Conservation (phyloP, 257 asterid genomes). For the Anisodus tanguticus region DNA sequence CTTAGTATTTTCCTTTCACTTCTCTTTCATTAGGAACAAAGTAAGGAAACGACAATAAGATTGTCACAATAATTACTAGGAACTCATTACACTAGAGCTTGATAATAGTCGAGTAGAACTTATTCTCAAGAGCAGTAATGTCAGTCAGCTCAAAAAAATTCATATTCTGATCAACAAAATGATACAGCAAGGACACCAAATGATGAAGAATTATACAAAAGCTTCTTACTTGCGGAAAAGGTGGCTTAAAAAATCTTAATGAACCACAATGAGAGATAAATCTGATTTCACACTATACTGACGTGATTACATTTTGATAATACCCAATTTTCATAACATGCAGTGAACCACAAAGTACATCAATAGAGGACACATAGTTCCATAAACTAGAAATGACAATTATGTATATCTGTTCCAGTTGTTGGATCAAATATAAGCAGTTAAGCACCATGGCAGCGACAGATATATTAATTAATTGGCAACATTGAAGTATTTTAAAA, state of each 20-base stretch:
- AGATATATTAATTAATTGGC: neutral
- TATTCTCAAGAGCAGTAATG: neutral
- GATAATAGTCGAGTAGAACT: neutral
- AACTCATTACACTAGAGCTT: neutral
- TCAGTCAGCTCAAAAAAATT: slow-evolving; percentile 4
- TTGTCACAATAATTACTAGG: neutral
- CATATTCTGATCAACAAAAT: slow-evolving; percentile 11
- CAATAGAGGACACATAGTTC: neutral
- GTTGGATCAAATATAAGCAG: neutral
- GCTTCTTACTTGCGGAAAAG: neutral
- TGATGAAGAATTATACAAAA: neutral
- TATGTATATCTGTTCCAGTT: neutral
- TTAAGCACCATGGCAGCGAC: slow-evolving; percentile 9
- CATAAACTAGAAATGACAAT: neutral
- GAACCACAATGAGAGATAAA: neutral
- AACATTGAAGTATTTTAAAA: neutral
- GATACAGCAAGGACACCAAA: neutral
- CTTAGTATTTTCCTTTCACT: neutral
- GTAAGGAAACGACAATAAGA: slow-evolving; percentile 1
- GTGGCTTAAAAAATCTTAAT: neutral
- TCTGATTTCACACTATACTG: neutral
- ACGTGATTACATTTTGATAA: neutral
- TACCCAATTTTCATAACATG: neutral
- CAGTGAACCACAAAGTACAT: neutral
- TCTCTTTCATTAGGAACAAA: slow-evolving; percentile 1